These are phyloP conservation scores for Persicaria tinctoria DNA, from an alignment of 148 eudicot genomes.

Conservation along the genomic window DNA sequence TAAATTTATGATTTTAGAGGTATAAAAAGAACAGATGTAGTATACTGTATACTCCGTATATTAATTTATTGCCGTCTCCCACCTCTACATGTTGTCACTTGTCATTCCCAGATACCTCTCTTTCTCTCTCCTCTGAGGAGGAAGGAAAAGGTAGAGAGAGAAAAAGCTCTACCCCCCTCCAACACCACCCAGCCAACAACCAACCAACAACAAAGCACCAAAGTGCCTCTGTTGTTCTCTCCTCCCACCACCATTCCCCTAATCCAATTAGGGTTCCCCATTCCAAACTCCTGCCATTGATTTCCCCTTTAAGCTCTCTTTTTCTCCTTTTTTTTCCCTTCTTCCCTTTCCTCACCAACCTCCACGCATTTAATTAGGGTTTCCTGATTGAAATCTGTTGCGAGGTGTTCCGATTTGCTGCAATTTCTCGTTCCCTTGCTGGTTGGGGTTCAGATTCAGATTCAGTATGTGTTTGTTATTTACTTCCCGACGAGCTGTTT, in stretches of 20 bases:
- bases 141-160: constrained; percentile 1
- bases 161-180: not conserved
- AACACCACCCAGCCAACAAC: not conserved
- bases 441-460: not conserved
- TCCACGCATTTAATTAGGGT: not conserved
- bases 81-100: not conserved
- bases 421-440: too few relatives aligned
- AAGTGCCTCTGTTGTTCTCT: not conserved
- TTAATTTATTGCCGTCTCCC: not conserved
- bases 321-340: too few relatives aligned
- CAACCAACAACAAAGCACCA: constrained; percentile 1
- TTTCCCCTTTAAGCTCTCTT: not conserved
- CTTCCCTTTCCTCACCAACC: not conserved
- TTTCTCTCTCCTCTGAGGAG: not conserved
- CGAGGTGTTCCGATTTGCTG: too few relatives aligned
- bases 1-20: too few relatives aligned
- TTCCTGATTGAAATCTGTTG: not conserved
- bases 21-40: too few relatives aligned
- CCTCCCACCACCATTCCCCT: not conserved
- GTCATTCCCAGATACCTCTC: not conserved
- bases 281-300: not conserved
- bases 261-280: constrained; percentile 3
- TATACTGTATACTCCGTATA: too few relatives aligned
- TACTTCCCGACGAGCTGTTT: not conserved
- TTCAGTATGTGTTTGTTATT: not conserved